These are phyloP conservation scores for Phoenix dactylifera DNA, from an alignment of 176 grass and related monocot genomes.

Conservation along the genomic window DNA sequence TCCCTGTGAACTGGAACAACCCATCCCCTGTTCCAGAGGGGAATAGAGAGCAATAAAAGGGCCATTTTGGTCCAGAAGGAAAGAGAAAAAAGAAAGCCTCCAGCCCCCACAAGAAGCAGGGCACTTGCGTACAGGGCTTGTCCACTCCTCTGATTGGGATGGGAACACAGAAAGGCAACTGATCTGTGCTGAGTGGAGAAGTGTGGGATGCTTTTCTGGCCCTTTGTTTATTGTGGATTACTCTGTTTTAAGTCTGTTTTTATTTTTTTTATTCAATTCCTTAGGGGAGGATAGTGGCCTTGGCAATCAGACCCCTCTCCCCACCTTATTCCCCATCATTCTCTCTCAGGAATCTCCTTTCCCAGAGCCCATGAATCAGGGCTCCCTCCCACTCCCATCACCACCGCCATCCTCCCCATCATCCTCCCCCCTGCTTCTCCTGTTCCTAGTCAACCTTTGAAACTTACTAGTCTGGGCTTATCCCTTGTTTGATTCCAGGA, in stretches of 20 bases:
- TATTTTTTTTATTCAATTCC: slow-evolving; percentile 6
- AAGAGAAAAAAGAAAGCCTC: neutral
- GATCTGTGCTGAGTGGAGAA: slow-evolving; percentile 10
- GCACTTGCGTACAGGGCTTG: slow-evolving; percentile 60
- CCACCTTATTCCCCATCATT: slow-evolving; percentile 22
- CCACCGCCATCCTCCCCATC: no score
- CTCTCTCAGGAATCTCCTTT: slow-evolving; percentile 28
- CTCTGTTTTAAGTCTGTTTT: neutral
- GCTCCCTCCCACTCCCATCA: slow-evolving; percentile 4
- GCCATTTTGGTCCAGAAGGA: slow-evolving; percentile 2
- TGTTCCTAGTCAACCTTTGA: no score
- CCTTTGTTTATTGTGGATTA: slow-evolving; percentile 16
- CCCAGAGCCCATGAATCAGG: slow-evolving; percentile 32
- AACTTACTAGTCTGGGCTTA: no score
- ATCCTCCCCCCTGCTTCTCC: neutral
- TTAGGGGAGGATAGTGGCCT: slow-evolving; percentile 16
- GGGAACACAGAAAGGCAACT: slow-evolving; percentile 6
- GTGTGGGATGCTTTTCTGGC: neutral
- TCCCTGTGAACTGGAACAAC: no score
- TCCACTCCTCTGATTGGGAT: slow-evolving; percentile 38
- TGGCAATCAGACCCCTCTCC: slow-evolving; percentile 1
- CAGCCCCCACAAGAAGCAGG: slow-evolving; percentile 8
- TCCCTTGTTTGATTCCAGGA: no score
- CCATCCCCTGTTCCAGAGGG: neutral
- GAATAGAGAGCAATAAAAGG: neutral